phyloP scores from a whole-genome alignment of 2,329 filamentous ascomycete genomes.

The Arthrobotrys musiformis region DNA sequence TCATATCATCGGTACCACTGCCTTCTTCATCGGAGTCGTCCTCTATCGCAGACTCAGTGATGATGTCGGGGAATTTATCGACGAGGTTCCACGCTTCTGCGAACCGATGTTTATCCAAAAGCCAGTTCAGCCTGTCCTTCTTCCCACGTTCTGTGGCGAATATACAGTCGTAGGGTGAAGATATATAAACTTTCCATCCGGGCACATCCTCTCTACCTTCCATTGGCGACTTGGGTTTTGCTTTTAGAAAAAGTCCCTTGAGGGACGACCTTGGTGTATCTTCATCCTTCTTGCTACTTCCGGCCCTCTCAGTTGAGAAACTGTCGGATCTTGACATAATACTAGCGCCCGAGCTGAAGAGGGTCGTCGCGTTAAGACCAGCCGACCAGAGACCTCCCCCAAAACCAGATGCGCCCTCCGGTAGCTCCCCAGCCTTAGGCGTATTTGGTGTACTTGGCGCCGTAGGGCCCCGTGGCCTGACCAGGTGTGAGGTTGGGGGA shows the following conservation, averaged over 20 bases:
- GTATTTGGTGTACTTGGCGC: slow-evolving; percentile 73
- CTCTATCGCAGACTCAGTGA: slow-evolving; percentile 62
- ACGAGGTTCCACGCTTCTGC: slow-evolving; percentile 88
- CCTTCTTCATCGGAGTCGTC: slow-evolving; percentile 71
- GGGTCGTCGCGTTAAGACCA: slow-evolving; percentile 83
- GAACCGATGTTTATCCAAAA: slow-evolving; percentile 82
- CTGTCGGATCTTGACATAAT: slow-evolving; percentile 64
- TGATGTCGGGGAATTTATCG: slow-evolving; percentile 83
- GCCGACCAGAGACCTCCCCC: slow-evolving; percentile 88
- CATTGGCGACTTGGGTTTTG: slow-evolving; percentile 61
- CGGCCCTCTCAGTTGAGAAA: slow-evolving; percentile 40
- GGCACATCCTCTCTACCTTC: slow-evolving; percentile 62
- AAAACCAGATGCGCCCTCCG: slow-evolving; percentile 69
- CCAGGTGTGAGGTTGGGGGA: slow-evolving; percentile 70
- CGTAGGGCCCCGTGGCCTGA: slow-evolving; percentile 68
- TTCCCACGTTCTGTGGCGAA: slow-evolving; percentile 87
- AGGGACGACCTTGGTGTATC: slow-evolving; percentile 49
- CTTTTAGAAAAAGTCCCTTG: slow-evolving; percentile 38
- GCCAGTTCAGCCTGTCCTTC: slow-evolving; percentile 84
- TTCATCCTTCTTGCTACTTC: slow-evolving; percentile 33
- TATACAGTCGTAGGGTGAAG: slow-evolving; percentile 97
- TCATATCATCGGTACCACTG: slow-evolving; percentile 68
- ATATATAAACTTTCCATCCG: slow-evolving; percentile 87
- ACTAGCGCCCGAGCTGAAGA: slow-evolving; percentile 89
- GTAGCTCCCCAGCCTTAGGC: slow-evolving; percentile 67